Base-by-base conservation (phyloP, 257 asterid species). In the Solanum verrucosum region DNA sequence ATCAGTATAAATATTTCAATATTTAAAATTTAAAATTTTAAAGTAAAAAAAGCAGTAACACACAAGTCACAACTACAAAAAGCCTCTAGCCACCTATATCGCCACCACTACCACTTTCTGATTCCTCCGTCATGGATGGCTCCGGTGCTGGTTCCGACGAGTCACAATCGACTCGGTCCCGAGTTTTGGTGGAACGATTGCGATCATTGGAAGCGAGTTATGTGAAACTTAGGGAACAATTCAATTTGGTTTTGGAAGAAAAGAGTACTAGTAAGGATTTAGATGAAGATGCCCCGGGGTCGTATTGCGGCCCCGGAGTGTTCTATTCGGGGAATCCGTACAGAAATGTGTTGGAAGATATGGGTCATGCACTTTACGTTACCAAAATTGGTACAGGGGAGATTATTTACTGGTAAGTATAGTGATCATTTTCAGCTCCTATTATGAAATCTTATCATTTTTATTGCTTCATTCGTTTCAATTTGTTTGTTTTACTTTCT, bases 311-410 rank as follows among this genome's bases (percentile, higher is more conserved):
- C 12, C 90, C 93, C 10, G 93, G 95, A 25, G 87, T 87, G 13
- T 91, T 84, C 87, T 91, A 87, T 37, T 12, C 65, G 1, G 92
- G 91, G 35, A 89, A 88, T 67, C 96, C 96, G 73, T 89, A 92
- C 90, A 89, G 72, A 87, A 93, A 88, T 49, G 93, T 92, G 88
- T 78, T 94, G 93, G 95, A 92, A 59, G 68, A 70, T 82, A 75
- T 94, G 92, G 98, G 96, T 52, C 96, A 93, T 91, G 98, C 95
- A 71, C 87, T 94, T 84, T 89, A 92, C 86, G 94, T 94, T 74
- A 83, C 88, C 90, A 89, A 87, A 33, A 18, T 71, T 65, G 89
- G 82, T 83, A 90, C 96, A 23, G 93, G 94, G 67, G 94, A 94
- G 83, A 92, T 94, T 25, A 72, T 90, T 16, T 94, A 82, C 88